Percentiles rank a stretch among this genome's conserved stretches.
Conservation (phyloP, 768 basidiomycete species). For the Boletus reticuloceps region DNA sequence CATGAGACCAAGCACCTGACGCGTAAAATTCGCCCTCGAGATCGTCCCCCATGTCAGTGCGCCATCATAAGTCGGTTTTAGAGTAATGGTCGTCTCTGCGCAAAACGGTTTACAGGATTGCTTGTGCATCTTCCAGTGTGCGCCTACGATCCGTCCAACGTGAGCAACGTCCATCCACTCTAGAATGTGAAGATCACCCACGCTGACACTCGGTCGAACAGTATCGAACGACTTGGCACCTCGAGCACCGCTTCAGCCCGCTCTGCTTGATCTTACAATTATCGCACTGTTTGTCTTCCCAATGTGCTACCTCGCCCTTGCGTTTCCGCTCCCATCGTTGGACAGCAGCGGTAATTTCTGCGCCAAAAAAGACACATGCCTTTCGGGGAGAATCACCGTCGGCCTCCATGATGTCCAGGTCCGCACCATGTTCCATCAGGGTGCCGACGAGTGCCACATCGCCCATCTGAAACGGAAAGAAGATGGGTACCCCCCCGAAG, state of each 20-base stretch:
- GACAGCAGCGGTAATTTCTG: constrained; percentile 39
- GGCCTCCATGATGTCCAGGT: constrained; percentile 37
- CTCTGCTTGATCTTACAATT: not conserved
- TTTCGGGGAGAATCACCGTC: constrained; percentile 36
- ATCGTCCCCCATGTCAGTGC: not conserved
- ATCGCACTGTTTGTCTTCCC: not conserved
- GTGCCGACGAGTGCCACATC: constrained; percentile 38
- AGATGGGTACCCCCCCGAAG: constrained; percentile 46
- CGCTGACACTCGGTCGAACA: too few species aligned
- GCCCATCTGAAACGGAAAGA: constrained; percentile 34
- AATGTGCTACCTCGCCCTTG: not conserved
- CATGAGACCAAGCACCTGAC: not conserved
- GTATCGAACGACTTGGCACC: too few species aligned
- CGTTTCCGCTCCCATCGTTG: not conserved
- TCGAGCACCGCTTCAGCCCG: too few species aligned
- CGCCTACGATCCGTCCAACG: not conserved
- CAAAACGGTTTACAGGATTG: not conserved
- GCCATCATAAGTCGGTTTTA: not conserved
- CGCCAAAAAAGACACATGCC: constrained; percentile 36
- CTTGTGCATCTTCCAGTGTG: not conserved
- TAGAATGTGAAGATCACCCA: too few species aligned
- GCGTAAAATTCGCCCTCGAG: not conserved
- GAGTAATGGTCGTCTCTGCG: not conserved
- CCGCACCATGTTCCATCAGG: constrained; percentile 49
- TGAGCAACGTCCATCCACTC: too few species aligned